These are phyloP conservation scores for Amphicarpaea edgeworthii DNA, from an alignment of 306 rosid species.

Conservation along the genomic window DNA sequence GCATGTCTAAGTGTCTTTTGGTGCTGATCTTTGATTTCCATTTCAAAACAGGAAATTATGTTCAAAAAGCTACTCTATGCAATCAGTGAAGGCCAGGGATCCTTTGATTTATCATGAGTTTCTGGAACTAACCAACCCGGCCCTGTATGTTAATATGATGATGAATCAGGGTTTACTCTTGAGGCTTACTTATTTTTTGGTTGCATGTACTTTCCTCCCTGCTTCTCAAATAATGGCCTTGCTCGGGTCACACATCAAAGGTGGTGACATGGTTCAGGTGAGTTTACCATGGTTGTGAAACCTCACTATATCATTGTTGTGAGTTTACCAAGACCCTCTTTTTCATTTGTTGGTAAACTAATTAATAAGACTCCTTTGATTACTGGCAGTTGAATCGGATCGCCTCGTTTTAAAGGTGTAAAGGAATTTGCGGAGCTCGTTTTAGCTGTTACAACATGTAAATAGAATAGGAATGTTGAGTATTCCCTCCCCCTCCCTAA, in stretches of 20 bases:
- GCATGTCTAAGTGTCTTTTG: conserved; percentile 20
- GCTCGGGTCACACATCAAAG: conserved; percentile 48
- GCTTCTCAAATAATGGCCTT: conserved; percentile 62
- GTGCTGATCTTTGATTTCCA: conserved; percentile 34
- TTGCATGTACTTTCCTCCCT: conserved; percentile 57
- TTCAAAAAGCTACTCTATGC: conserved; percentile 94
- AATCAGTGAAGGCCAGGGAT: conserved; percentile 98
- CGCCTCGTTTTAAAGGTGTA: conserved; percentile 63
- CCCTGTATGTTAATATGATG: conserved; percentile 68
- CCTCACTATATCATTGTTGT: not conserved
- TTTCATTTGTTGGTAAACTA: not conserved
- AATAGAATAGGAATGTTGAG: conserved; percentile 71
- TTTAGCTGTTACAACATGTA: conserved; percentile 63
- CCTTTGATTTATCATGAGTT: conserved; percentile 96
- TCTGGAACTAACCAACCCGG: conserved; percentile 55
- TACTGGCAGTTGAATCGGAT: conserved; percentile 51
- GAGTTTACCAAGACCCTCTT: not conserved
- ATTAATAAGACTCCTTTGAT: not conserved
- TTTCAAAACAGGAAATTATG: conserved; percentile 84
- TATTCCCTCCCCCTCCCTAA: conserved; percentile 23
- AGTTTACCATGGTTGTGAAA: conserved; percentile 30
- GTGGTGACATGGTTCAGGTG: conserved; percentile 61
- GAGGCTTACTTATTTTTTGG: conserved; percentile 58
- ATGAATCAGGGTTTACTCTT: conserved; percentile 58
- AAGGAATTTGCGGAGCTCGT: conserved; percentile 62